These are phyloP conservation scores for Aspergillus leporis DNA, from an alignment of 495 filamentous ascomycete species.

Conservation along the genomic window DNA sequence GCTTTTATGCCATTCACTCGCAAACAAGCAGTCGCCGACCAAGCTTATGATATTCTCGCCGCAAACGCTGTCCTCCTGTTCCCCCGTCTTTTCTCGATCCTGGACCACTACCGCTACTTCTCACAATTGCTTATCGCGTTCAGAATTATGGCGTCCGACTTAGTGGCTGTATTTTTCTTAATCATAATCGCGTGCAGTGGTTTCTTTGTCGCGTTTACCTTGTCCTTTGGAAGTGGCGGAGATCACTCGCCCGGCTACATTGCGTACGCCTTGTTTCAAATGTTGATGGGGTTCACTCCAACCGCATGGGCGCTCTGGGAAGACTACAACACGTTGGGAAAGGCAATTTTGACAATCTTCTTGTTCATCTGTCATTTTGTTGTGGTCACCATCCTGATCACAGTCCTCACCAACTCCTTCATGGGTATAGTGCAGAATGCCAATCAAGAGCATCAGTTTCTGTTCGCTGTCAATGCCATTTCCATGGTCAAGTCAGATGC, in stretches of 20 bases:
- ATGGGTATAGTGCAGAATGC: conserved; percentile 92
- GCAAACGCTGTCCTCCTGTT: conserved; percentile 87
- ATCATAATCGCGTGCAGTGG: conserved; percentile 85
- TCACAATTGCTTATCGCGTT: conserved; percentile 92
- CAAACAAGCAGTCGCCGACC: conserved; percentile 64
- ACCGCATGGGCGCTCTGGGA: conserved; percentile 74
- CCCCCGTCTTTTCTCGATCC: conserved; percentile 83
- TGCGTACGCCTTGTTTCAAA: conserved; percentile 89
- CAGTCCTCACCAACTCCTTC: conserved; percentile 89
- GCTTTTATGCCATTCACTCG: conserved; percentile 70
- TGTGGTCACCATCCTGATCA: conserved; percentile 90
- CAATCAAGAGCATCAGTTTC: conserved; percentile 88
- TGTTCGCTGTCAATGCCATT: conserved; percentile 92
- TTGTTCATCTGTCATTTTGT: conserved; percentile 93
- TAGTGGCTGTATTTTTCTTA: conserved; percentile 78
- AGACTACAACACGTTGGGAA: conserved; percentile 76
- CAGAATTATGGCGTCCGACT: conserved; percentile 85
- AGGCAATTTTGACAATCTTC: conserved; percentile 72
- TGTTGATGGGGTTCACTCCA: conserved; percentile 84
- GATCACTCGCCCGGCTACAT: conserved; percentile 61
- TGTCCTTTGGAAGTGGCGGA: conserved; percentile 66
- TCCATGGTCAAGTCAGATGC: conserved; percentile 96
- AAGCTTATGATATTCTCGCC: conserved; percentile 88
- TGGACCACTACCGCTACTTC: conserved; percentile 94
- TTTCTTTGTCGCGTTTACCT: conserved; percentile 90